phyloP scores from a whole-genome alignment of 345 rosid species.

The Cardamine resedifolia region DNA sequence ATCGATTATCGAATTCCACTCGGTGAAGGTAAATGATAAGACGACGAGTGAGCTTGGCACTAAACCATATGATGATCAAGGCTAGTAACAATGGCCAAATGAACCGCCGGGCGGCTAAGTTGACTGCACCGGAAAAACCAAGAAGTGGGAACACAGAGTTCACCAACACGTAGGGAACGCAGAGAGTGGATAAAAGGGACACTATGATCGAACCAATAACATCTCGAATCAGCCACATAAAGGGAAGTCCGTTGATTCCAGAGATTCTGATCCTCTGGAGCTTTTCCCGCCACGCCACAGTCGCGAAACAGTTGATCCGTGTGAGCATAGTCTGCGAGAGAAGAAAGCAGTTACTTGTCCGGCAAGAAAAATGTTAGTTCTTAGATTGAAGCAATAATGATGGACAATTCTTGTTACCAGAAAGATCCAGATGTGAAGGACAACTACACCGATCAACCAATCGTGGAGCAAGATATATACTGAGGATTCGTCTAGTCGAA shows the following conservation, averaged over 20 bases:
- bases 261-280: constrained; percentile 6
- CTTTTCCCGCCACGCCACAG: constrained; percentile 9
- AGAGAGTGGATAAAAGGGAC: constrained; percentile 1
- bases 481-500: constrained; percentile 13
- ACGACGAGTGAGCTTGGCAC: constrained; percentile 8
- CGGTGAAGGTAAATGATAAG: constrained; percentile 19
- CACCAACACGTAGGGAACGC: constrained; percentile 23
- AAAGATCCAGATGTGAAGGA: constrained; percentile 18
- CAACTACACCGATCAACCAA: constrained; percentile 3
- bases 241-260: constrained; percentile 14
- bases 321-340: constrained; percentile 4
- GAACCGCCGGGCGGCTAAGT: constrained; percentile 11
- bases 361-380: neutral
- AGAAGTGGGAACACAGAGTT: constrained; percentile 9
- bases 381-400: neutral
- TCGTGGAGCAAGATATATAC: neutral
- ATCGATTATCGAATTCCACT: constrained; percentile 9
- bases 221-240: constrained; percentile 16
- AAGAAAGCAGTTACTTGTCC: neutral
- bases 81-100: constrained; percentile 5
- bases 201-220: constrained; percentile 1
- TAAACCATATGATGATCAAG: constrained; percentile 1
- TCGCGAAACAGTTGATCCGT: neutral
- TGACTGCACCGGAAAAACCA: constrained; percentile 7
- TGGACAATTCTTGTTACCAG: constrained; percentile 12